phyloP scores from a whole-genome alignment of 129 eudicot species.

The Centaurea solstitialis region DNA sequence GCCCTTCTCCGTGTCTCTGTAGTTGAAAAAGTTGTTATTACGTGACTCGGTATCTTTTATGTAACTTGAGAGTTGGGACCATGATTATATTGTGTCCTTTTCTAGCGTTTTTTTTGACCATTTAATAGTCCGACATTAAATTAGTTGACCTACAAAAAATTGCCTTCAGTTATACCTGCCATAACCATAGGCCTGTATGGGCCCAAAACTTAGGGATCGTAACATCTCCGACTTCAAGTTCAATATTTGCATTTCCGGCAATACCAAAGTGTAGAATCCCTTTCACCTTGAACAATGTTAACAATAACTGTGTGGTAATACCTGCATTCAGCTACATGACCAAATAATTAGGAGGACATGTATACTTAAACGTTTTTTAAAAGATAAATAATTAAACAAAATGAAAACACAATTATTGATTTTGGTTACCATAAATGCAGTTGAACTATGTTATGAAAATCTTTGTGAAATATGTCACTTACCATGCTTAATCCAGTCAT shows the following conservation, averaged over 20 bases:
- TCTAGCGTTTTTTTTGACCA: neutral
- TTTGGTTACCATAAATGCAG: neutral
- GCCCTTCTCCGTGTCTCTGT: conserved; percentile 62
- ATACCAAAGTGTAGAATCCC: conserved; percentile 56
- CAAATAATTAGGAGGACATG: neutral
- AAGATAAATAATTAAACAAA: neutral
- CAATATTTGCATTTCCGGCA: conserved; percentile 58
- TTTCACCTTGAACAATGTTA: conserved; percentile 42
- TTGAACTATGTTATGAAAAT: neutral
- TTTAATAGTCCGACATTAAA: neutral
- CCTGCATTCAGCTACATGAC: conserved; percentile 53
- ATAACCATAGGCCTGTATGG: conserved; percentile 60
- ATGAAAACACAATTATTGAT: neutral
- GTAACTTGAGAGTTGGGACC: neutral
- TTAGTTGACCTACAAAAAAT: neutral
- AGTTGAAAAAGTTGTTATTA: neutral
- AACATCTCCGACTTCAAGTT: conserved; percentile 57
- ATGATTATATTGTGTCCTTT: neutral
- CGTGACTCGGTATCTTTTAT: neutral
- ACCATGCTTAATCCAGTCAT: conserved; percentile 69
- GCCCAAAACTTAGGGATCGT: conserved; percentile 61
- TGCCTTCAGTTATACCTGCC: conserved; percentile 49
- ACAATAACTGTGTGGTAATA: conserved; percentile 42
- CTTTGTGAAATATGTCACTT: neutral
- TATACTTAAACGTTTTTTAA: neutral